A percentile compares a stretch with the other conserved stretches of the same genome.
Conservation (phyloP, 768 basidiomycete genomes). For the Boletus coccyginus region DNA sequence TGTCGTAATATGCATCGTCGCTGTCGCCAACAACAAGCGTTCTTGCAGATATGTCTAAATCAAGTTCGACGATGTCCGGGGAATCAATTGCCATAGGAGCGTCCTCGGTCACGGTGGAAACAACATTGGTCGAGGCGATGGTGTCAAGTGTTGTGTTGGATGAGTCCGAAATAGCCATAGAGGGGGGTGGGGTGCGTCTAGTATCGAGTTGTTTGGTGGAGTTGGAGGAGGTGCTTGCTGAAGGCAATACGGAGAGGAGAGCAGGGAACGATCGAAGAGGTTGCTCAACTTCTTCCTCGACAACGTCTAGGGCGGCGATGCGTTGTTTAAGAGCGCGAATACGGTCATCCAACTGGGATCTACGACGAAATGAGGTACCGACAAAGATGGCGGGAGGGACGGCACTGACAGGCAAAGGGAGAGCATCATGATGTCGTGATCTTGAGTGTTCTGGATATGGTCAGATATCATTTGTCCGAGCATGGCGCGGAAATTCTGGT, state of each 20-base stretch:
- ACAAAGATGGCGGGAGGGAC: neutral
- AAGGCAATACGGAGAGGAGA: conserved; percentile 2
- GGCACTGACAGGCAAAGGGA: conserved; percentile 39
- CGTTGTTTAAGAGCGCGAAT: conserved; percentile 38
- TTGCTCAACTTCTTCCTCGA: neutral
- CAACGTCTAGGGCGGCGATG: conserved; percentile 21
- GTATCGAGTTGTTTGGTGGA: neutral
- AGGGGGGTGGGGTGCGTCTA: conserved; percentile 14
- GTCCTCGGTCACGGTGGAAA: conserved; percentile 1
- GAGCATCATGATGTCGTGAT: conserved; percentile 40
- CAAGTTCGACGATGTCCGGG: conserved; percentile 17
- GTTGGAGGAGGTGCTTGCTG: neutral
- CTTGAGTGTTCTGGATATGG: conserved; percentile 19
- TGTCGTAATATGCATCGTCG: conserved; percentile 50
- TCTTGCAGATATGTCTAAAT: conserved; percentile 19
- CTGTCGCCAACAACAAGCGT: conserved; percentile 31
- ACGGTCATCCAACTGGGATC: conserved; percentile 37
- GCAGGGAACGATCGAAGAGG: neutral
- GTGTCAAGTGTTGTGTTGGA: conserved; percentile 16
- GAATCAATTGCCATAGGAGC: conserved; percentile 4
- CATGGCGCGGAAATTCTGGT: conserved; percentile 14
- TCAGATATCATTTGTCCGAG: conserved; percentile 25
- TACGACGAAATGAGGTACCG: conserved; percentile 11
- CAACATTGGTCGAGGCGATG: neutral
- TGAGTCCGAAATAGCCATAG: conserved; percentile 13